phyloP scores from a whole-genome alignment of 1,284 basidiomycete genomes.

The Rhodotorula sp. region DNA sequence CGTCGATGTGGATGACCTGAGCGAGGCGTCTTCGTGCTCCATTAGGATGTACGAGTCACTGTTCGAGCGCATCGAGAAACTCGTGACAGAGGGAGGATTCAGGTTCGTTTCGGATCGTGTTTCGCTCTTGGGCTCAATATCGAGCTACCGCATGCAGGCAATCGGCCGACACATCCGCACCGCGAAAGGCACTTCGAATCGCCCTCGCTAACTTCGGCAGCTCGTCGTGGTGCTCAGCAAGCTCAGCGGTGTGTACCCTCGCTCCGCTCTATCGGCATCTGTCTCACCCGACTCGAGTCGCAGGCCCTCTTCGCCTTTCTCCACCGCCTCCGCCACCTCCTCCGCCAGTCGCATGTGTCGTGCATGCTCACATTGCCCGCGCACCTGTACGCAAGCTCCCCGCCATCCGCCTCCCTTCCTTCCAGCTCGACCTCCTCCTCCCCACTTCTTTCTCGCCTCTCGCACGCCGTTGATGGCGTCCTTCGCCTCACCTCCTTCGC shows the following conservation, averaged over 20 bases:
- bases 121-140: neutral
- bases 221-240: conserved; percentile 33
- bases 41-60: conserved; percentile 18
- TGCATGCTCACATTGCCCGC: conserved; percentile 67
- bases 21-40: neutral
- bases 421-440: conserved; percentile 68
- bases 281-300: neutral
- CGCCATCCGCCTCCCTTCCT: conserved; percentile 63
- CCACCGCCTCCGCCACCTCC: conserved; percentile 63
- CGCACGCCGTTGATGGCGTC: conserved; percentile 74
- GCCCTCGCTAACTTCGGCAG: conserved; percentile 41
- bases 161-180: conserved; percentile 2
- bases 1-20: conserved; percentile 31
- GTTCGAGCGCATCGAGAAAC: conserved; percentile 21
- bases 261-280: neutral
- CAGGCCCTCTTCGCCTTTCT: conserved; percentile 65
- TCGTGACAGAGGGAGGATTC: conserved; percentile 20
- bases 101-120: conserved; percentile 6
- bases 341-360: conserved; percentile 59
- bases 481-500: conserved; percentile 77
- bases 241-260: conserved; percentile 6
- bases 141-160: neutral
- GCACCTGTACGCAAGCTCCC: conserved; percentile 51
- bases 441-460: conserved; percentile 73
- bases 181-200: conserved; percentile 37